Evolutionary conservation across 345 rosid genomes (phyloP), one percentile per base, ranked within the genome.

Genomic region (Bruguiera gymnorhiza): DNA sequence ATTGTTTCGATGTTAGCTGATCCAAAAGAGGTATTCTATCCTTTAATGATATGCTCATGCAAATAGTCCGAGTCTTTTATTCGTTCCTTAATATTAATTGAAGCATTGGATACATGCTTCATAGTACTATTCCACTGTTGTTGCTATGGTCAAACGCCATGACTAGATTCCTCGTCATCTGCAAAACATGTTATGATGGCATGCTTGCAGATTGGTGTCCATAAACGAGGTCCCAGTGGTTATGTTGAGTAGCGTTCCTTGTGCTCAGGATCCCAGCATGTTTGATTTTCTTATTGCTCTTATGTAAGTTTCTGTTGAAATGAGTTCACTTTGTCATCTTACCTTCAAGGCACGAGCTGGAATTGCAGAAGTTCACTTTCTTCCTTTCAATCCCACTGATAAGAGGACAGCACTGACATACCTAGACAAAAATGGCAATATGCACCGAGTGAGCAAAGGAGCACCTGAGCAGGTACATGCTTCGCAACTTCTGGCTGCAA

Each of bases 371-470:
- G 86, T 94, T 62, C 97, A 94, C 86, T 91, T 94, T 81, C 97
- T 94, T 78, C 98, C 97, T 30, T 91, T 89, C 68, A 94, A 89
- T 84, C 98, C 95, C 62, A 89, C 98, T 39, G 93, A 94, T 61
- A 94, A 92, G 82, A 87, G 96, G 83, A 94, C 98, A 54, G 93
- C 96, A 34, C 82, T 93, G 30, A 87, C 97, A 7, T 94, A 86
- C 86, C 5, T 82, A 24, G 98, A 91, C 62, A 81, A 76, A 60
- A 66, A 74, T 56, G 91, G 93, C 46, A 83, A 83, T 62, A 86
- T 89, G 98, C 90, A 91, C 64, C 80, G 97, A 61, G 91, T 83
- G 61, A 94, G 96, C 91, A 94, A 91, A 27, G 98, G 98, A 56
- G 98, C 98, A 18, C 98, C 96, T 3, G 97, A 91, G 67, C 93